Evolutionary conservation across 1,284 basidiomycete genomes (phyloP).

Genomic region (Hemileia vastatrix): DNA sequence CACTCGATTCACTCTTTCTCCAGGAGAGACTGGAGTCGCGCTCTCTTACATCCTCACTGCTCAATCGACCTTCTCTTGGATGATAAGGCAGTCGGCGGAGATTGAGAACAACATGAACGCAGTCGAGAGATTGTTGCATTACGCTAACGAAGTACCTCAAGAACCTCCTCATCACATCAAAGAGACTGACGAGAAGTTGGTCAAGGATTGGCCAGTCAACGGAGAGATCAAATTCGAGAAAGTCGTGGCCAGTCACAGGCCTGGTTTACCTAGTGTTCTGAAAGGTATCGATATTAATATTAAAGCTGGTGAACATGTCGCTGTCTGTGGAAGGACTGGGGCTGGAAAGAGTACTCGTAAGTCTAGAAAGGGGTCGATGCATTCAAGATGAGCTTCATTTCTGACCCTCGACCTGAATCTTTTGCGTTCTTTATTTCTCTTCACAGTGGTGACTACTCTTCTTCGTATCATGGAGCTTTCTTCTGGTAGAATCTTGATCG

Average conservation of each 20-base stretch:
- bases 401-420: background rate
- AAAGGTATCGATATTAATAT: constrained; percentile 52
- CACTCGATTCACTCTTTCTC: constrained; percentile 62
- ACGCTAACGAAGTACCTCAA: constrained; percentile 63
- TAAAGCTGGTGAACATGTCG: constrained; percentile 25
- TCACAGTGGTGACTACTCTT: constrained; percentile 25
- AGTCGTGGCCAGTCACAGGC: constrained; percentile 56
- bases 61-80: constrained; percentile 62
- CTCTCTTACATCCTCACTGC: constrained; percentile 63
- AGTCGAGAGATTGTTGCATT: constrained; percentile 61
- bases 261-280: constrained; percentile 49
- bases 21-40: constrained; percentile 66
- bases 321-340: constrained; percentile 30
- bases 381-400: background rate
- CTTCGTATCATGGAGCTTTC: constrained; percentile 24
- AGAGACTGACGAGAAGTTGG: constrained; percentile 41
- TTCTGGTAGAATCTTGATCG: constrained; percentile 27
- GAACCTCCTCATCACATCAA: constrained; percentile 63
- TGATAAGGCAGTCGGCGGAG: constrained; percentile 62
- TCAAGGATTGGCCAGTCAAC: constrained; percentile 22
- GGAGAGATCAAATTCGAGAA: constrained; percentile 26
- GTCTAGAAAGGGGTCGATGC: constrained; percentile 6
- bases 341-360: constrained; percentile 26
- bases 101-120: constrained; percentile 88
- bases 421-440: background rate